A percentile compares a stretch with the other conserved stretches of the same genome.
These are phyloP conservation scores for Torulaspora globosa DNA, from an alignment of 1,139 yeast species.

Conservation along the genomic window DNA sequence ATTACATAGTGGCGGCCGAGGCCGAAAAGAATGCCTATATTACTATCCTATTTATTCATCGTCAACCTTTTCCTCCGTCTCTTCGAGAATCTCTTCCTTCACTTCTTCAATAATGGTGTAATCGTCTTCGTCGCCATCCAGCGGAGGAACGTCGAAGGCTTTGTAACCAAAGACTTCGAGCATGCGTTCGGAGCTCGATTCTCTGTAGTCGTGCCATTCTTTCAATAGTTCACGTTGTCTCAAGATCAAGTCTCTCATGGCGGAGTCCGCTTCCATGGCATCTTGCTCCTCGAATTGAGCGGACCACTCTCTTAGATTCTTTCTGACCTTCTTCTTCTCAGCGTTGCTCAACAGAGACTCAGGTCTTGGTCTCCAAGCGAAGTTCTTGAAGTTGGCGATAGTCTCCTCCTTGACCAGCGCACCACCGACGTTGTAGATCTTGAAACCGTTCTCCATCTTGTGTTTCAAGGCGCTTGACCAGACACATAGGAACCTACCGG, in stretches of 20 bases:
- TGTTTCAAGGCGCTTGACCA: constrained; percentile 89
- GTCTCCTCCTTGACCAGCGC: constrained; percentile 67
- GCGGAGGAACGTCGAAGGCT: constrained; percentile 33
- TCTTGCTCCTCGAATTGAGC: constrained; percentile 93
- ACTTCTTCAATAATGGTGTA: constrained; percentile 56
- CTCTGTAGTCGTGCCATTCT: constrained; percentile 84
- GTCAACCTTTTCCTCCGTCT: constrained; percentile 64
- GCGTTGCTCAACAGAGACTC: constrained; percentile 66
- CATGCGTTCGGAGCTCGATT: constrained; percentile 14
- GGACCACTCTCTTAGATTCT: constrained; percentile 83
- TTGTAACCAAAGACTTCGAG: constrained; percentile 22
- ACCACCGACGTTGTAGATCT: constrained; percentile 82
- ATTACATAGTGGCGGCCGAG: not conserved
- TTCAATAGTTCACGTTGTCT: constrained; percentile 76
- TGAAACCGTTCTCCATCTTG: constrained; percentile 85
- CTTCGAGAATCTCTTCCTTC: constrained; percentile 57
- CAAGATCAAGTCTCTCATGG: constrained; percentile 83
- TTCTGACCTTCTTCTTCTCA: constrained; percentile 80
- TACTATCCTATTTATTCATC: constrained; percentile 4
- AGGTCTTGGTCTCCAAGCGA: constrained; percentile 98
- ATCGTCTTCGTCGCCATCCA: constrained; percentile 48
- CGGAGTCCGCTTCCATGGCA: constrained; percentile 95
- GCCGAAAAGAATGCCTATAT: not conserved
- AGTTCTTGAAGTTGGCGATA: constrained; percentile 79
- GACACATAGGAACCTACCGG: constrained; percentile 84